A percentile compares a stretch with the other conserved stretches of the same genome.
These are phyloP conservation scores for Cyclotella atomus DNA, from an alignment of 108 stramenopile genomes.

Conservation along the genomic window DNA sequence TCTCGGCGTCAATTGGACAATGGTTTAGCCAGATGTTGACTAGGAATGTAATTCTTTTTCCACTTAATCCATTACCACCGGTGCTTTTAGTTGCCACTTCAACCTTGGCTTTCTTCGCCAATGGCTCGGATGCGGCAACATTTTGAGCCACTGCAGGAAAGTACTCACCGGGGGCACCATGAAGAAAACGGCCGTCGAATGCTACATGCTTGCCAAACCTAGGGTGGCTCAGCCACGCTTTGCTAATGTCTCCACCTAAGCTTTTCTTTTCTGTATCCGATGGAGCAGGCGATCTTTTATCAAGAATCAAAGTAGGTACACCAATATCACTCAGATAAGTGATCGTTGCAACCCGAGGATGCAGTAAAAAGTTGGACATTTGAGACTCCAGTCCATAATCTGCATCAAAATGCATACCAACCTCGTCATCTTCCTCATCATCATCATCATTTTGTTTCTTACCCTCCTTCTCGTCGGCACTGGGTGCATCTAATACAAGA, in stretches of 20 bases:
- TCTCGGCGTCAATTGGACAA: conserved; percentile 72
- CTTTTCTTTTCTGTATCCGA: conserved; percentile 60
- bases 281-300: conserved; percentile 63
- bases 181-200: conserved; percentile 90
- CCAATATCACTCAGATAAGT: conserved; percentile 87
- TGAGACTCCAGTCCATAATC: conserved; percentile 92
- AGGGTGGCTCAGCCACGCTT: conserved; percentile 81
- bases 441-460: conserved; percentile 41
- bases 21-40: conserved; percentile 95
- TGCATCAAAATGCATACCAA: conserved; percentile 91
- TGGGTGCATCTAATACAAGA: conserved; percentile 70
- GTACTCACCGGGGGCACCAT: conserved; percentile 87
- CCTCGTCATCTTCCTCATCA: conserved; percentile 72
- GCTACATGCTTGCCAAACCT: conserved; percentile 82
- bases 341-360: conserved; percentile 88
- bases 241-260: conserved; percentile 66
- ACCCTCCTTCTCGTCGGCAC: conserved; percentile 21
- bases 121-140: neutral
- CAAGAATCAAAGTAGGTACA: conserved; percentile 82
- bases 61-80: conserved; percentile 1
- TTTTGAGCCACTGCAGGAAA: conserved; percentile 54
- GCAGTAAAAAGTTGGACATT: conserved; percentile 60
- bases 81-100: conserved; percentile 10
- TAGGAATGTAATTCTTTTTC: conserved; percentile 84
- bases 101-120: conserved; percentile 28